Conservation (phyloP, 2,329 filamentous ascomycete genomes). For the Coniella lustricola region DNA sequence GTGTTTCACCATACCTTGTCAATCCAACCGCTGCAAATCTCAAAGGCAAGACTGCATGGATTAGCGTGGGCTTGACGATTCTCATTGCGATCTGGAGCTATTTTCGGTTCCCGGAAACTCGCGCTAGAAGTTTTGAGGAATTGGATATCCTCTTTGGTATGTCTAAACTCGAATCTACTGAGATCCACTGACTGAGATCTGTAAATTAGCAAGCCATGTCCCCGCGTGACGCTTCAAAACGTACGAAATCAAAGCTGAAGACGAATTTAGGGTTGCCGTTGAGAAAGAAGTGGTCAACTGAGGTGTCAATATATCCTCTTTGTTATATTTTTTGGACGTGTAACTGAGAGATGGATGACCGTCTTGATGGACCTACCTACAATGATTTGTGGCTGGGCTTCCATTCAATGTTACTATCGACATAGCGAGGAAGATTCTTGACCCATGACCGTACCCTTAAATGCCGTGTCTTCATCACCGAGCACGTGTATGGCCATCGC, state of each 20-base stretch:
- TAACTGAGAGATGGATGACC: too few species aligned
- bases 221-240: constrained; percentile 1
- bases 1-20: constrained; percentile 2
- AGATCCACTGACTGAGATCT: too few species aligned
- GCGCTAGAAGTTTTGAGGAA: constrained; percentile 4
- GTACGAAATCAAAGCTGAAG: neutral
- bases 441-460: neutral
- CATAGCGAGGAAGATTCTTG: neutral
- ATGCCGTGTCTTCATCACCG: constrained; percentile 14
- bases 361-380: too few species aligned
- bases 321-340: too few species aligned
- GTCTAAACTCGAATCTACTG: neutral
- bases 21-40: constrained; percentile 3
- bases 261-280: neutral
- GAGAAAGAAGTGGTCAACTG: neutral
- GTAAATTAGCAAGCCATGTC: neutral
- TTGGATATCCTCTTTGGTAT: constrained; percentile 6
- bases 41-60: constrained; percentile 1
- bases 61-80: neutral
- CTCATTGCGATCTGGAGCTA: constrained; percentile 1
- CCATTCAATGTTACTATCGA: too few species aligned
- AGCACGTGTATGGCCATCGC: constrained; percentile 21
- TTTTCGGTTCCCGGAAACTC: constrained; percentile 3
- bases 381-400: too few species aligned
- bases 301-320: neutral